Base-by-base conservation (phyloP, 805 yeast genomes). In the Metschnikowia amazonensis region DNA sequence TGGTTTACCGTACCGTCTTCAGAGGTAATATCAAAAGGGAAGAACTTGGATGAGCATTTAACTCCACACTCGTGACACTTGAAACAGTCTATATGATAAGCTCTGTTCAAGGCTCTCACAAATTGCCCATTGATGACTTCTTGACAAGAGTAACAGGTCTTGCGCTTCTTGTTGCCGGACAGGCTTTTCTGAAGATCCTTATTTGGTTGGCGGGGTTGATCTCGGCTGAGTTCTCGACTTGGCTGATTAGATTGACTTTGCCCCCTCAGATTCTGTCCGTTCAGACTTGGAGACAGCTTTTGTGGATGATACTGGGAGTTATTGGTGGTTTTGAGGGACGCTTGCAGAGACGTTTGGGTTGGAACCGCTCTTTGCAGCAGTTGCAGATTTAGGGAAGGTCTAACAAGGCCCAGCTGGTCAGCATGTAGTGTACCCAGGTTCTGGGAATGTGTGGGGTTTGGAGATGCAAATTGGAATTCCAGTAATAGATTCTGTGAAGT, bases 61-160 rank as follows among this genome's bases (percentile, higher is more conserved):
- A 73, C 73, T 4, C 84, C 84, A 70, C 99, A 94, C 60, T 87
- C 96, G 54, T 79, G 72, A 62, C 98, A 92, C 5, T 80, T 73
- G 64, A 92, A 90, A 66, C 98, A 92, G 28, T 86, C 84, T 27
- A 90, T 84, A 63, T 92, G 98, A 60, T 79, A 92, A 1, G 87
- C 81, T 40, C 75, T 75, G 27, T 81, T 84, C 57, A 92, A 71
- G 0, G 98, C 97, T 41, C 96, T 76, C 3, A 92, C 94, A 50
- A 89, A 82, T 49, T 87, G 89, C n/a, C 92, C 75, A 4, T 69
- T 68, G 34, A 71, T 71, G 28, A 64, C 68, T 27, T 60, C 50
- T 3, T 68, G 66, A 57, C 76, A 71, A 27, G 60, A 56, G 16
- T 59, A 58, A 53, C 76, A 71, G 5, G 53, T 46, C 54, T 71